These are phyloP conservation scores for Inga laurina DNA, from an alignment of 306 rosid genomes.

Conservation along the genomic window DNA sequence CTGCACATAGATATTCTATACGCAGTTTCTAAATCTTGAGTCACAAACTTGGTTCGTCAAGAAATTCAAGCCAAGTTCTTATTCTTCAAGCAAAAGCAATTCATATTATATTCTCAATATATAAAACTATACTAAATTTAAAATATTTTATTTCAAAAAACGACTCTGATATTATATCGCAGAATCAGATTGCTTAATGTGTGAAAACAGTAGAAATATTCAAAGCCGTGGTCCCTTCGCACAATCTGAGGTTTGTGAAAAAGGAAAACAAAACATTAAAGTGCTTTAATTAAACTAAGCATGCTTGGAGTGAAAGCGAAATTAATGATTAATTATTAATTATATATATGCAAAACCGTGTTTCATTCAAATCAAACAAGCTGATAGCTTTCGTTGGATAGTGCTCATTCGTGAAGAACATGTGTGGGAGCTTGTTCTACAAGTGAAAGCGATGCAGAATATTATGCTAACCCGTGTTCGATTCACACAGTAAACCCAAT, in stretches of 20 bases:
- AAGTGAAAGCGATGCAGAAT: background rate
- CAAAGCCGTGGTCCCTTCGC: background rate
- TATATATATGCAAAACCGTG: background rate
- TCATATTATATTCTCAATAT: background rate
- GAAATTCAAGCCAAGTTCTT: background rate
- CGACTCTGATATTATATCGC: background rate
- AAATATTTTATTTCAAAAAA: background rate
- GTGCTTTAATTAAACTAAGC: constrained; percentile 21
- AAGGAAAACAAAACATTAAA: constrained; percentile 8
- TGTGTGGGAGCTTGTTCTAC: background rate
- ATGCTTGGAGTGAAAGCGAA: constrained; percentile 34
- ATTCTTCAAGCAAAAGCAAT: background rate
- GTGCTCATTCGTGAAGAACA: background rate
- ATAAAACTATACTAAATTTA: background rate
- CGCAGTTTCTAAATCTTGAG: background rate
- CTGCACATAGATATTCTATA: background rate
- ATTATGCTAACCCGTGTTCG: background rate
- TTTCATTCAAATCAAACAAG: constrained; percentile 42
- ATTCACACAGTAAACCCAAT: background rate
- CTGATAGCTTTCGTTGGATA: background rate
- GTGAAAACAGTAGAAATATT: background rate
- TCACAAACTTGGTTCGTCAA: background rate
- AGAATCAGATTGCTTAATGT: background rate
- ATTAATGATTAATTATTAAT: background rate
- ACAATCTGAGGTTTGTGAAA: background rate